phyloP scores from a whole-genome alignment of 441 rosid species.

The Eutrema salsugineum region DNA sequence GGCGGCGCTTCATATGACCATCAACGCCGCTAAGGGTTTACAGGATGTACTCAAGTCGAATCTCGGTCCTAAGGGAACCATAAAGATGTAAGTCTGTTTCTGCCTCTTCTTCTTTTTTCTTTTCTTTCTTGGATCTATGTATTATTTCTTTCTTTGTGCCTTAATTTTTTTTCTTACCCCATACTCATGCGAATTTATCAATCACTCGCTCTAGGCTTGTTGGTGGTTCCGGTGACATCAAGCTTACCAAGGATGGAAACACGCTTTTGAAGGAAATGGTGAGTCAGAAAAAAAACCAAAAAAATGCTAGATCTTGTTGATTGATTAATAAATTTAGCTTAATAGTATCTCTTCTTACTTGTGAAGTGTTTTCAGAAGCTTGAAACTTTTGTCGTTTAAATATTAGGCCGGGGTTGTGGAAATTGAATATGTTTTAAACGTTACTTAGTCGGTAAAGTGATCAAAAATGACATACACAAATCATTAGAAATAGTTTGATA shows the following conservation, averaged over 20 bases:
- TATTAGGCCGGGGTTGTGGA: background rate
- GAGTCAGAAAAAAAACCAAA: background rate
- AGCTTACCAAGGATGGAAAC: slow-evolving; percentile 95
- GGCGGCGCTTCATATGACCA: slow-evolving; percentile 98
- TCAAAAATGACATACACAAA: background rate
- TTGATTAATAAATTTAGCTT: background rate
- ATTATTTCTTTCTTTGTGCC: background rate
- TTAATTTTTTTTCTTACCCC: background rate
- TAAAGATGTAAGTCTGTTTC: slow-evolving; percentile 61
- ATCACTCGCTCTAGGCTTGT: slow-evolving; percentile 61
- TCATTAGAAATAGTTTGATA: background rate
- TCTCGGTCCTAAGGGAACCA: slow-evolving; percentile 97
- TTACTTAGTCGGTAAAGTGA: background rate
- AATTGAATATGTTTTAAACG: background rate
- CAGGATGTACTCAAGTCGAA: slow-evolving; percentile 91
- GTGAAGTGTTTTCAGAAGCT: background rate
- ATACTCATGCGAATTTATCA: background rate
- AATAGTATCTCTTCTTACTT: background rate
- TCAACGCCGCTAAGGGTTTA: slow-evolving; percentile 94
- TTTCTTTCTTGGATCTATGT: background rate
- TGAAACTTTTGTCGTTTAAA: background rate
- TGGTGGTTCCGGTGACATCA: slow-evolving; percentile 96
- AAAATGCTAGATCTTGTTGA: slow-evolving; percentile 25
- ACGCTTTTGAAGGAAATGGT: slow-evolving; percentile 97
- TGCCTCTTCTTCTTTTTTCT: no score